Base-by-base conservation (phyloP, 2,329 filamentous ascomycete species). In the Bretziella fagacearum region DNA sequence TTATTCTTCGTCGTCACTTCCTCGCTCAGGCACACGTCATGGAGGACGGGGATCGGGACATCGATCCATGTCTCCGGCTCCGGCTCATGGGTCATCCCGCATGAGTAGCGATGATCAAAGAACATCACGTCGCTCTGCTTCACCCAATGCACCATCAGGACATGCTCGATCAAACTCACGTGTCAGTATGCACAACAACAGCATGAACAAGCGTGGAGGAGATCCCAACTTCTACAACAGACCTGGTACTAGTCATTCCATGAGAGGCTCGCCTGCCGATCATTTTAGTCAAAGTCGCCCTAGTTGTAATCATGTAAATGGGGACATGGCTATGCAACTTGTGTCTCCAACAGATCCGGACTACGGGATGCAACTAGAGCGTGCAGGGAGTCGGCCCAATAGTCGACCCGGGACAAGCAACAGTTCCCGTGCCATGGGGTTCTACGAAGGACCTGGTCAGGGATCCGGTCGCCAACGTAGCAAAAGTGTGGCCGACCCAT, bases 401-500 rank as follows among this genome's bases (percentile, higher is more conserved):
- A 71, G 58, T 56, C 69, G 67, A 56, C 69, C 70, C 2, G 65
- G 64, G 3, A 67, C 66, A 3, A 66, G 64, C 55, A 59, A 58
- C 51, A 61, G 55, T 52, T 67, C 64, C 37, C 62, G 66, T 10
- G 66, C 70, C 7, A 72, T 74, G 67, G 70, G 68, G n/a, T 60
- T 72, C 43, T 73, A 77, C 54, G 71, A 74, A 29, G 69, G 68
- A 4, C 61, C 61, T 6, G 65, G 68, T 4, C 57, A 60, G 41
- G 60, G 32, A 1, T 45, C 65, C 17, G 65, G 59, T 53, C 64
- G 73, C 51, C 69, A 72, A 53, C 66, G 79, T 53, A 94, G 86
- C 62, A 85, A 89, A 68, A 94, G 86, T 56, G 71, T 91, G 51
- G 85, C 82, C n/a, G 82, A 91, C 56, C 71, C 75, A 22, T 77